Evolutionary conservation across 75 land plant genomes (phyloP).

Genomic region (Adiantum capillusveneris): DNA sequence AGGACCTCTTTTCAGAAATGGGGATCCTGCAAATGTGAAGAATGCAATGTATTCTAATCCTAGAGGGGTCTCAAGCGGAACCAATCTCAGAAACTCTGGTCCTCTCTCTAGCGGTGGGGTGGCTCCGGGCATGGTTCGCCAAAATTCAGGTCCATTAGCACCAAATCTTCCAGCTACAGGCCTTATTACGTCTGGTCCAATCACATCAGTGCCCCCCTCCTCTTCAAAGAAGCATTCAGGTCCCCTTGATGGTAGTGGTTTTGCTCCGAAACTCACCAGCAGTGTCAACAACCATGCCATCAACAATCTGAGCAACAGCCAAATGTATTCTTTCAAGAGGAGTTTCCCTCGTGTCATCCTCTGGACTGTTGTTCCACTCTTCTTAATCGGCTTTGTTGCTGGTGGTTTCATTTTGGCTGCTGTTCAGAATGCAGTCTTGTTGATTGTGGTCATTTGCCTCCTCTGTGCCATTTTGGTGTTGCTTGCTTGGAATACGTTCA

Average conservation of each 20-base stretch:
- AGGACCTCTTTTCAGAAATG: slow-evolving; percentile 44
- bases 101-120: slow-evolving; percentile 35
- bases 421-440: slow-evolving; percentile 53
- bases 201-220: slow-evolving; percentile 52
- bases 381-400: slow-evolving; percentile 66
- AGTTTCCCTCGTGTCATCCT: slow-evolving; percentile 53
- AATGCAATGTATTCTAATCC: background rate
- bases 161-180: slow-evolving; percentile 47
- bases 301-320: slow-evolving; percentile 40
- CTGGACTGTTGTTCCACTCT: slow-evolving; percentile 51
- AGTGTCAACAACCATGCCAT: slow-evolving; percentile 44
- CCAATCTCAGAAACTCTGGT: slow-evolving; percentile 47
- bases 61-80: slow-evolving; percentile 3
- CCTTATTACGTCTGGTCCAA: slow-evolving; percentile 71
- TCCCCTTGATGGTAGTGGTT: slow-evolving; percentile 44
- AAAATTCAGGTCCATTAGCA: slow-evolving; percentile 53
- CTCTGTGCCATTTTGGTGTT: slow-evolving; percentile 35
- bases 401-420: slow-evolving; percentile 65
- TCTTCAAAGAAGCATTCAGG: slow-evolving; percentile 65
- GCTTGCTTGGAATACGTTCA: slow-evolving; percentile 44
- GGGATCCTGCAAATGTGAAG: background rate
- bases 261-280: slow-evolving; percentile 6
- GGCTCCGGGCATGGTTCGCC: slow-evolving; percentile 16
- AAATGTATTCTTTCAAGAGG: slow-evolving; percentile 17
- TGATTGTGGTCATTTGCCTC: slow-evolving; percentile 47